Evolutionary conservation across 257 asterid genomes (phyloP).

Genomic region (Galeopsis tetrahit): DNA sequence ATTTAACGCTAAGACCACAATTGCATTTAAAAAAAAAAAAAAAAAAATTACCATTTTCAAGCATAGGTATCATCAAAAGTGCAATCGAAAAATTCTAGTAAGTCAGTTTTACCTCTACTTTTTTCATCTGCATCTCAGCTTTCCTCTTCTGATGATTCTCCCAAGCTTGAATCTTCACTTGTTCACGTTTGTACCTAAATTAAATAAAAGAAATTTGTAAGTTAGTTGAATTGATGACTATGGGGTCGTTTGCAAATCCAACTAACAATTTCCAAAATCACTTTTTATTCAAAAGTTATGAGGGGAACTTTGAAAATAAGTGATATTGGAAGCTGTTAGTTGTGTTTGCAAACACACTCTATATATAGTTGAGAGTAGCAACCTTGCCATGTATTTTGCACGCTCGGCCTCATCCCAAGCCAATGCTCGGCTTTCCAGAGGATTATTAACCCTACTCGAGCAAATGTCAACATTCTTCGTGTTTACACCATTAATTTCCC

Average conservation of each 20-base stretch:
- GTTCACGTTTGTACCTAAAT: slow-evolving; percentile 79
- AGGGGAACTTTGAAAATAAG: no score
- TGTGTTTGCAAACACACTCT: no score
- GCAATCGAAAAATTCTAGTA: no score
- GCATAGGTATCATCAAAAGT: no score
- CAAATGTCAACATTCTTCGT: slow-evolving; percentile 20
- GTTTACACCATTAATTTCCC: slow-evolving; percentile 19
- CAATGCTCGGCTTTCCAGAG: slow-evolving; percentile 71
- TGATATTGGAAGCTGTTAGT: no score
- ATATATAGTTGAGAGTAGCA: neutral
- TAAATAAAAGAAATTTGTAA: neutral
- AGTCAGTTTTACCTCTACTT: slow-evolving; percentile 58
- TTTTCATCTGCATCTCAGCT: slow-evolving; percentile 81
- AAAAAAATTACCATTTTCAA: no score
- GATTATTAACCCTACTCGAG: slow-evolving; percentile 49
- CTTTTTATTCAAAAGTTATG: no score
- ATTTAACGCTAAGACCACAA: no score
- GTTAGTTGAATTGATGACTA: no score
- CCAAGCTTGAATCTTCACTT: slow-evolving; percentile 90
- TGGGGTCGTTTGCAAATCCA: no score
- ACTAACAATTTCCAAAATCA: no score
- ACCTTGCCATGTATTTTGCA: slow-evolving; percentile 94
- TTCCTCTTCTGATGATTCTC: slow-evolving; percentile 85
- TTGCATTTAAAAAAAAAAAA: no score
- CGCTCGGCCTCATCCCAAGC: slow-evolving; percentile 98